Conservation (phyloP, 768 basidiomycete species). For the Pholiota microspora region DNA sequence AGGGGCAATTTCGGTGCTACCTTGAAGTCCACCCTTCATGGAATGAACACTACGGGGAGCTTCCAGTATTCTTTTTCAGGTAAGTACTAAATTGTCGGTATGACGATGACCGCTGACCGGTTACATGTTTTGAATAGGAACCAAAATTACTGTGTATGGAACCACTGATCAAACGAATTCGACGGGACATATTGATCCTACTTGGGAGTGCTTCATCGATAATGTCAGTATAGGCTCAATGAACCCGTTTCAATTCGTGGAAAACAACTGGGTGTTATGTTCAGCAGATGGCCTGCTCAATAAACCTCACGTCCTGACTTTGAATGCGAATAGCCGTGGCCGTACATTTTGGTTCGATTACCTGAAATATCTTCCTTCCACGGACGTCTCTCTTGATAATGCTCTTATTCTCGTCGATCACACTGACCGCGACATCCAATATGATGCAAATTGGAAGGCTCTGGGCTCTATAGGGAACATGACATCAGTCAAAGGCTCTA, state of each 20-base stretch:
- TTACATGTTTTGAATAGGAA: slow-evolving; percentile 18
- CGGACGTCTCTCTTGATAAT: slow-evolving; percentile 9
- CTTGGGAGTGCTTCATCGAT: slow-evolving; percentile 33
- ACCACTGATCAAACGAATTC: slow-evolving; percentile 15
- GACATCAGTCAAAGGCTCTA: slow-evolving; percentile 12
- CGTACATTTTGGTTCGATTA: slow-evolving; percentile 29
- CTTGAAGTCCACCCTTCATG: slow-evolving; percentile 19
- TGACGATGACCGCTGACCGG: not conserved
- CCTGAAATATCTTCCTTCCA: slow-evolving; percentile 24
- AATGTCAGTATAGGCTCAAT: slow-evolving; percentile 17
- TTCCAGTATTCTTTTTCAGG: slow-evolving; percentile 21
- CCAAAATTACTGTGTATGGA: slow-evolving; percentile 23
- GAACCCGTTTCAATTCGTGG: slow-evolving; percentile 18
- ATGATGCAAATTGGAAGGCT: slow-evolving; percentile 18
- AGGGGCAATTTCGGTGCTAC: slow-evolving; percentile 21
- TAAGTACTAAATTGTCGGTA: not conserved
- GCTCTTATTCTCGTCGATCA: slow-evolving; percentile 15
- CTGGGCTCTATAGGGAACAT: slow-evolving; percentile 15
- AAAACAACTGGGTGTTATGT: slow-evolving; percentile 34
- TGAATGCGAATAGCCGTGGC: slow-evolving; percentile 24
- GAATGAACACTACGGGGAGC: slow-evolving; percentile 14
- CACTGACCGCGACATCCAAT: slow-evolving; percentile 16
- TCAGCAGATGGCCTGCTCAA: slow-evolving; percentile 17
- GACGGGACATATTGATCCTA: slow-evolving; percentile 21
- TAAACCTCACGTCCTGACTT: slow-evolving; percentile 24